Conservation (phyloP, 805 yeast species). For the Zygoascus bituminiphila region DNA sequence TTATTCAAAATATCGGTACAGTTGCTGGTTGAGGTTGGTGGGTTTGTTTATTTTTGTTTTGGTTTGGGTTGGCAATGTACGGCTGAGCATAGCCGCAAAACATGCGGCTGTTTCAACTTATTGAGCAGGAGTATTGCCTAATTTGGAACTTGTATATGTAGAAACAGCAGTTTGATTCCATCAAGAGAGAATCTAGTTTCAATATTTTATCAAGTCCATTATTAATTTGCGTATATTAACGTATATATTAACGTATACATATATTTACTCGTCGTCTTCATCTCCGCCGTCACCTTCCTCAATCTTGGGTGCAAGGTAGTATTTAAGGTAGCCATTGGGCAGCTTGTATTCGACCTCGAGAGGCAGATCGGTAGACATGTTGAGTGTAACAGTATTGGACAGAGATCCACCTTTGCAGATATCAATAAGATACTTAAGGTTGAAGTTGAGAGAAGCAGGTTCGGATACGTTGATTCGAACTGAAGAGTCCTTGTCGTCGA, state of each 20-base stretch:
- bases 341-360: slow-evolving; percentile 88
- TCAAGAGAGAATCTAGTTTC: too few species aligned
- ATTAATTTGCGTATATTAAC: too few species aligned
- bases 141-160: too few species aligned
- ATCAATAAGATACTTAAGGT: slow-evolving; percentile 82
- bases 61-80: not conserved
- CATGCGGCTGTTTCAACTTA: not conserved
- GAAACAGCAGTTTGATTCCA: not conserved
- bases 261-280: not conserved
- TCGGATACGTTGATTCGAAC: slow-evolving; percentile 70
- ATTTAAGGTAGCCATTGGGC: slow-evolving; percentile 86
- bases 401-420: slow-evolving; percentile 86
- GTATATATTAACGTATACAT: too few species aligned
- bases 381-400: slow-evolving; percentile 68
- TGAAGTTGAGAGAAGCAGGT: slow-evolving; percentile 84
- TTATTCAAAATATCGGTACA: too few species aligned
- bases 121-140: too few species aligned
- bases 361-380: slow-evolving; percentile 85
- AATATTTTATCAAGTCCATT: too few species aligned
- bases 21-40: too few species aligned
- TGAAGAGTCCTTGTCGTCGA: slow-evolving; percentile 67
- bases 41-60: not conserved
- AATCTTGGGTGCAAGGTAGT: slow-evolving; percentile 96
- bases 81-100: not conserved
- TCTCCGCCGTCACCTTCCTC: slow-evolving; percentile 42